Base-by-base conservation (phyloP, 2,329 filamentous ascomycete genomes). In the Clarireedia monteithiana region DNA sequence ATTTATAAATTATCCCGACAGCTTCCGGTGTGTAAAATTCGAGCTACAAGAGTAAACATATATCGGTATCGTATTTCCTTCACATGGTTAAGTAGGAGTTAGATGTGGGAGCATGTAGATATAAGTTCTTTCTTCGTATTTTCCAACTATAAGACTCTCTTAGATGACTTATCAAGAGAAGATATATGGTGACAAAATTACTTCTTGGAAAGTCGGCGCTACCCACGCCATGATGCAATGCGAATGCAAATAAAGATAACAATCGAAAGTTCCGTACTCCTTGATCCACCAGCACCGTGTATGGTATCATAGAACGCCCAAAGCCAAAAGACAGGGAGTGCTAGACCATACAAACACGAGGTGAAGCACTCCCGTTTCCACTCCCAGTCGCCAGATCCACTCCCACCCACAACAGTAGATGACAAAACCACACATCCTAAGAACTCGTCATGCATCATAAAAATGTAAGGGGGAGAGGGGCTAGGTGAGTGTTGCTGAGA, bases 361-460 rank as follows among this genome's bases (percentile, higher is more conserved):
- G 10, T 1, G 17, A 14, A 17, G 7, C n/a, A 20, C 39, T 42
- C 2, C 39, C 39, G n/a, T 14, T n/a, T 42, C 39, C 39, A 42
- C 39, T 20, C 15, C 15, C 39, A 42, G 2, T 20, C 36, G 20
- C 39, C 39, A 42, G n/a, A 6, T 7, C 14, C 39, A 42, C 20
- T 42, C 15, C 15, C 39, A 15, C 39, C 39, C 39, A 12, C n/a
- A 42, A 20, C 2, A 42, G n/a, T 20, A 42, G 20, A 42, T 17
- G 15, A n/a, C 39, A n/a, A 42, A 50, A 50, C 53, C 48, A 42
- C 24, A 17, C 38, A n/a, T 44, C 42, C 24, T 50, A 39, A 39
- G 7, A 39, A 42, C 42, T 56, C 48, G 42, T 23, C 48, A 52
- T 56, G 53, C 53, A 56, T 46, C 23, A 47, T 51, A 14, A 34